A percentile compares a stretch with the other conserved stretches of the same genome.
Conservation (phyloP, 345 rosid genomes). For the Sisymbrium irio region DNA sequence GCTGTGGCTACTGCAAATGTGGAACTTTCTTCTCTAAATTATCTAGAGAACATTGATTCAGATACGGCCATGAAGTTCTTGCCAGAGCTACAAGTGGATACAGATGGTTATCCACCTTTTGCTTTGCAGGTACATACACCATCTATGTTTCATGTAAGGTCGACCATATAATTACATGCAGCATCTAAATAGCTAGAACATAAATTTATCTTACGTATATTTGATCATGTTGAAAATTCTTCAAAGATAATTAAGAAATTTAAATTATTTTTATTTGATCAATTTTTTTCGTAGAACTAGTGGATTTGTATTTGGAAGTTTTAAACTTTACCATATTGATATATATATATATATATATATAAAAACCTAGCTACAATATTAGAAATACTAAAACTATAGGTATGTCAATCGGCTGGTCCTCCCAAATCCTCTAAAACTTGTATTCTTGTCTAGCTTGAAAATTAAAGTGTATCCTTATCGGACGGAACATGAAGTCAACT, state of each 20-base stretch:
- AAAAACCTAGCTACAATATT: too few relatives aligned
- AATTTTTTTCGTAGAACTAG: neutral
- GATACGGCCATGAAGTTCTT: slow-evolving; percentile 28
- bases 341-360: neutral
- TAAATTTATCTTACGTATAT: neutral
- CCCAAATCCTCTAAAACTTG: neutral
- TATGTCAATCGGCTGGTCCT: neutral
- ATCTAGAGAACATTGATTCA: slow-evolving; percentile 41
- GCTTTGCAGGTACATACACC: slow-evolving; percentile 37
- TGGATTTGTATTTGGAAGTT: neutral
- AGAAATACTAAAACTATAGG: too few relatives aligned
- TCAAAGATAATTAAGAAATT: neutral
- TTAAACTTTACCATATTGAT: neutral
- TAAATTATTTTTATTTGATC: too few relatives aligned
- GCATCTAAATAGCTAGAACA: neutral
- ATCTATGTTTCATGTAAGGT: neutral
- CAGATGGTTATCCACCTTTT: slow-evolving; percentile 35
- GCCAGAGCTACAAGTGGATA: slow-evolving; percentile 16
- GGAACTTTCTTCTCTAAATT: slow-evolving; percentile 34
- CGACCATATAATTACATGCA: neutral
- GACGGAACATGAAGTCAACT: too few relatives aligned
- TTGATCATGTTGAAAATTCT: neutral
- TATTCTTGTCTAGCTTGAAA: neutral
- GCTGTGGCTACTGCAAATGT: slow-evolving; percentile 41
- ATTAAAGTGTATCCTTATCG: too few relatives aligned